Conservation (phyloP, 129 eudicot genomes). For the Flaveria linearis region DNA sequence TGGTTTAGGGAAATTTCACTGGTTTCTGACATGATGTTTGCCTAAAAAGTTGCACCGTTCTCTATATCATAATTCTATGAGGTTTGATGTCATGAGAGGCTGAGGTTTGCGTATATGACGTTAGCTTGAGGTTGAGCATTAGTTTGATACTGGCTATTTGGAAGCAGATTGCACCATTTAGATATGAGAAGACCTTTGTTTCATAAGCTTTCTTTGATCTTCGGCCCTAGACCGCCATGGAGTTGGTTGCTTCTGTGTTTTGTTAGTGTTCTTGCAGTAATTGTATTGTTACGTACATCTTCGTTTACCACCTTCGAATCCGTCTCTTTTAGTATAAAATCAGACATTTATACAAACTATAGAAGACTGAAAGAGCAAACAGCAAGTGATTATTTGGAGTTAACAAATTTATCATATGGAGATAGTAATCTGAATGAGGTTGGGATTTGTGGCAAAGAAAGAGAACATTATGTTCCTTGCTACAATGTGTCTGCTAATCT, state of each 20-base stretch:
- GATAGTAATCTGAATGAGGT: conserved; percentile 45
- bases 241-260: conserved; percentile 66
- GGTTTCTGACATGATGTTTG: conserved; percentile 28
- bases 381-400: conserved; percentile 70
- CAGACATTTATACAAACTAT: conserved; percentile 61
- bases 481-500: conserved; percentile 77
- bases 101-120: conserved; percentile 36
- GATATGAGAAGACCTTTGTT: conserved; percentile 85
- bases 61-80: conserved; percentile 10
- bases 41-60: neutral
- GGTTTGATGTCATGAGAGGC: conserved; percentile 43
- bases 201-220: conserved; percentile 50
- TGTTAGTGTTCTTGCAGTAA: conserved; percentile 53
- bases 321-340: conserved; percentile 43
- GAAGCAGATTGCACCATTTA: conserved; percentile 36
- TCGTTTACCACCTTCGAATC: conserved; percentile 51
- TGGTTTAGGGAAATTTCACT: conserved; percentile 19
- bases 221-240: conserved; percentile 79
- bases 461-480: conserved; percentile 90
- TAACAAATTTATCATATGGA: conserved; percentile 55
- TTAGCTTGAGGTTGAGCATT: conserved; percentile 40
- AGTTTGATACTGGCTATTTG: conserved; percentile 24
- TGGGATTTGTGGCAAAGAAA: conserved; percentile 77
- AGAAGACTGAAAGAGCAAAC: conserved; percentile 83
- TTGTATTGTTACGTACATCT: conserved; percentile 62